These are phyloP conservation scores for Hymenotorrendiella dingleyae DNA, from an alignment of 2,329 filamentous ascomycete species.

Conservation along the genomic window DNA sequence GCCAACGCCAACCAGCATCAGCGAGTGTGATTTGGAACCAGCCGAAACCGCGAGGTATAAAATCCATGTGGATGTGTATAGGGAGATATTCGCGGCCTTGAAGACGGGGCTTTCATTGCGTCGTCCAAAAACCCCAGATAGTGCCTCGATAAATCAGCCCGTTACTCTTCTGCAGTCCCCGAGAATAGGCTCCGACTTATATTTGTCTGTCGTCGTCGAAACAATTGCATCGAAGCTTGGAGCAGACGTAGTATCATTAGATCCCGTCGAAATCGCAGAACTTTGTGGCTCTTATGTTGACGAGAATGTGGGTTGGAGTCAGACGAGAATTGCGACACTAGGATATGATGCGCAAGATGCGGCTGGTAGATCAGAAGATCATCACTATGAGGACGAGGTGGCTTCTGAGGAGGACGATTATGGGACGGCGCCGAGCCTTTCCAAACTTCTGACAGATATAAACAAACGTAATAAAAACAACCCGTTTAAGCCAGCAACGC, in stretches of 20 bases:
- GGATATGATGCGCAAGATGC: conserved; percentile 51
- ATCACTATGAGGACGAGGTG: conserved; percentile 40
- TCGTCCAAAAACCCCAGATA: conserved; percentile 33
- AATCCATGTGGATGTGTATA: conserved; percentile 27
- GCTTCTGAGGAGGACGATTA: conserved; percentile 34
- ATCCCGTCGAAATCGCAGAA: conserved; percentile 64
- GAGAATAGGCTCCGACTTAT: conserved; percentile 45
- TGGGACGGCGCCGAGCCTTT: no score
- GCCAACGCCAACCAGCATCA: no score
- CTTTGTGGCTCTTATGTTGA: conserved; percentile 66
- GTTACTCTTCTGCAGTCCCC: conserved; percentile 56
- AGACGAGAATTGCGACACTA: conserved; percentile 45
- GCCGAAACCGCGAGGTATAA: conserved; percentile 23
- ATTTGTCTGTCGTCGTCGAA: conserved; percentile 56
- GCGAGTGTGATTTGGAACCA: conserved; percentile 13
- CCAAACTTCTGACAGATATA: no score
- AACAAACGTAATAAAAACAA: no score
- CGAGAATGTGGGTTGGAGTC: conserved; percentile 44
- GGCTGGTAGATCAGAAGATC: conserved; percentile 47
- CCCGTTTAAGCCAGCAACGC: no score
- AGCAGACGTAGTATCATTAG: conserved; percentile 63
- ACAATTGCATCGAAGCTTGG: conserved; percentile 54
- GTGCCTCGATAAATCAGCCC: conserved; percentile 41
- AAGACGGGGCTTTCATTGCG: conserved; percentile 43
- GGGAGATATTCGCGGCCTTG: conserved; percentile 40